Conservation (phyloP, 148 eudicot species). For the Selenicereus undatus region DNA sequence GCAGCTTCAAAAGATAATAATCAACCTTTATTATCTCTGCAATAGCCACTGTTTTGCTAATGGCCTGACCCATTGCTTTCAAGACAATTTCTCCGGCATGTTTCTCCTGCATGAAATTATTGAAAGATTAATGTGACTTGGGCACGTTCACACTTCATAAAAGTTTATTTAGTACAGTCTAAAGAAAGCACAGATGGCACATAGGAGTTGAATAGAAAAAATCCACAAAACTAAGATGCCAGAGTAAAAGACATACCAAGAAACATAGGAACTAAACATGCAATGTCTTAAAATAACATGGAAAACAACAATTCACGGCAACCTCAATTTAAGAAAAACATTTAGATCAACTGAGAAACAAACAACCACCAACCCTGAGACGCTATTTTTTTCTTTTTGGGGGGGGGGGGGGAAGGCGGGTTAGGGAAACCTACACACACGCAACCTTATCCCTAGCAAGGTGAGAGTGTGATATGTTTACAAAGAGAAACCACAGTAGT, state of each 20-base stretch:
- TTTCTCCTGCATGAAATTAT: conserved; percentile 53
- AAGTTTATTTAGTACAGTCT: not conserved
- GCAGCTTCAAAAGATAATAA: not conserved
- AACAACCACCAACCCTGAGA: no score
- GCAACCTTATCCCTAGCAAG: no score
- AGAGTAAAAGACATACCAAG: not conserved
- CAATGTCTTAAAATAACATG: not conserved
- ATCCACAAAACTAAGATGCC: not conserved
- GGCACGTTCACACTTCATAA: not conserved
- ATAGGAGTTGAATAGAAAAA: not conserved
- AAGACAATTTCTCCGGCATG: conserved; percentile 70
- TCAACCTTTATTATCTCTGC: conserved; percentile 82
- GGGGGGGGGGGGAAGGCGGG: no score
- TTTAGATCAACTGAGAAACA: no score
- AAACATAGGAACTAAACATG: not conserved
- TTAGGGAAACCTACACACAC: no score
- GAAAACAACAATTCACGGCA: not conserved
- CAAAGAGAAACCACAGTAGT: no score
- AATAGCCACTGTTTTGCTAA: conserved; percentile 85
- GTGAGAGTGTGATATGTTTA: no score
- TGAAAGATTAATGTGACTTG: not conserved
- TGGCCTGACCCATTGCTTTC: conserved; percentile 97
- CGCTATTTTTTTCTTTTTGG: no score
- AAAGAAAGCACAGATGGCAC: not conserved
- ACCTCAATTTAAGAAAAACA: no score